phyloP scores from a whole-genome alignment of 2,329 filamentous ascomycete species.

The Fusarium sp. region DNA sequence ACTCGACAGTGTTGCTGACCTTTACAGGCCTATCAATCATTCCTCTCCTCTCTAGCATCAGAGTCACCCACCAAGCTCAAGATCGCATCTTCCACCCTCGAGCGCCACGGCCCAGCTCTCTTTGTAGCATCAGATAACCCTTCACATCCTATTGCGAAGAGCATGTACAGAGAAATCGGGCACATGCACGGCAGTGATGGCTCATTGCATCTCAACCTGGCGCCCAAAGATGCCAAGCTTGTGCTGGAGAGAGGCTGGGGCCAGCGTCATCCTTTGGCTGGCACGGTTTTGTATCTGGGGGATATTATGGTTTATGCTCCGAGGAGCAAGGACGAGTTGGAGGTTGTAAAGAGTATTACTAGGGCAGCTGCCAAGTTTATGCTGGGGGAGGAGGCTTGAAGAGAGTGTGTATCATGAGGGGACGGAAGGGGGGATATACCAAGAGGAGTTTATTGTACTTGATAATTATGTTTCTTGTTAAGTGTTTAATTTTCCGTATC shows the following conservation, averaged over 20 bases:
- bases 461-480: neutral
- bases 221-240: constrained; percentile 29
- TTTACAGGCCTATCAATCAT: constrained; percentile 21
- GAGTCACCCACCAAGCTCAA: constrained; percentile 19
- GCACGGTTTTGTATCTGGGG: constrained; percentile 26
- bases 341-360: constrained; percentile 11
- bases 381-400: constrained; percentile 14
- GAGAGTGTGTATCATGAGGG: neutral
- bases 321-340: constrained; percentile 18
- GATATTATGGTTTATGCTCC: constrained; percentile 35
- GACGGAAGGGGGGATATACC: neutral
- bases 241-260: constrained; percentile 30
- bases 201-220: constrained; percentile 28
- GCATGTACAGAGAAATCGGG: constrained; percentile 12
- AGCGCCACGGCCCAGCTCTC: constrained; percentile 28
- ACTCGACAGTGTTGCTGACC: neutral
- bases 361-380: constrained; percentile 21
- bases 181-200: constrained; percentile 35
- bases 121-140: constrained; percentile 3
- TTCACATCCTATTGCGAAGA: constrained; percentile 5
- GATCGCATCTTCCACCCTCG: constrained; percentile 24
- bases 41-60: constrained; percentile 26
- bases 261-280: constrained; percentile 28
- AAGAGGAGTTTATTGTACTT: neutral
- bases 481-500: fast-evolving